These are phyloP conservation scores for Vitis cinerea DNA, from an alignment of 164 flowering plant species.

Conservation along the genomic window DNA sequence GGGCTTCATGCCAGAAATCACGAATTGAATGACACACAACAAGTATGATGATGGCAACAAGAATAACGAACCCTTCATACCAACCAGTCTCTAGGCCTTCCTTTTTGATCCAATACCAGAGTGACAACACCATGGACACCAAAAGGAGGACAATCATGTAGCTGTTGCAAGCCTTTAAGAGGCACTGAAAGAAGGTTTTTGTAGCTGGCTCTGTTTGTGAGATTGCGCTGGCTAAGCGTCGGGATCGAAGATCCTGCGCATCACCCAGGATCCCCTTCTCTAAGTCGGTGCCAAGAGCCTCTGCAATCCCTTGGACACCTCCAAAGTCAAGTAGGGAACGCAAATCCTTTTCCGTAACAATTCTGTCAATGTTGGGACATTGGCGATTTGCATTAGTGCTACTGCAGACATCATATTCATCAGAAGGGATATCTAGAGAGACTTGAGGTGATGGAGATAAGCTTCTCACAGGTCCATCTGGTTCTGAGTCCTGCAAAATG, in stretches of 20 bases:
- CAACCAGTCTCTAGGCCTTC: conserved; percentile 17
- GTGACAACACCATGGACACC: conserved; percentile 4
- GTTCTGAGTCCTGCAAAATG: not conserved
- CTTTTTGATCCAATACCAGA: conserved; percentile 13
- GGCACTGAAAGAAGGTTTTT: not conserved
- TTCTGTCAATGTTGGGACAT: not conserved
- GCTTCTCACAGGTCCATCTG: not conserved
- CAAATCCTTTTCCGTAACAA: conserved; percentile 9
- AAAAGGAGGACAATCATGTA: conserved; percentile 14
- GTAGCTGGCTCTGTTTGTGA: not conserved
- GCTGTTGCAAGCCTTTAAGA: conserved; percentile 2
- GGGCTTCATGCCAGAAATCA: not conserved
- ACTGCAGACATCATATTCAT: not conserved
- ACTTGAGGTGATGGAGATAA: conserved; percentile 2
- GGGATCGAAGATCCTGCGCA: not conserved
- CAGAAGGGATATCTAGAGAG: not conserved
- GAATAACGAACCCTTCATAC: conserved; percentile 6
- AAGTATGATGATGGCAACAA: conserved; percentile 8
- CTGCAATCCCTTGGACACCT: conserved; percentile 16
- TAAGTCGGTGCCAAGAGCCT: conserved; percentile 10
- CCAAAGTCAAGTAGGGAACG: not conserved
- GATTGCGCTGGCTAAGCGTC: not conserved
- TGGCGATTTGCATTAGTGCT: not conserved
- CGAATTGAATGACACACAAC: not conserved
- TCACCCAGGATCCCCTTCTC: conserved; percentile 5